phyloP scores from a whole-genome alignment of 2,329 filamentous ascomycete genomes.

The Didymella keratinophila region DNA sequence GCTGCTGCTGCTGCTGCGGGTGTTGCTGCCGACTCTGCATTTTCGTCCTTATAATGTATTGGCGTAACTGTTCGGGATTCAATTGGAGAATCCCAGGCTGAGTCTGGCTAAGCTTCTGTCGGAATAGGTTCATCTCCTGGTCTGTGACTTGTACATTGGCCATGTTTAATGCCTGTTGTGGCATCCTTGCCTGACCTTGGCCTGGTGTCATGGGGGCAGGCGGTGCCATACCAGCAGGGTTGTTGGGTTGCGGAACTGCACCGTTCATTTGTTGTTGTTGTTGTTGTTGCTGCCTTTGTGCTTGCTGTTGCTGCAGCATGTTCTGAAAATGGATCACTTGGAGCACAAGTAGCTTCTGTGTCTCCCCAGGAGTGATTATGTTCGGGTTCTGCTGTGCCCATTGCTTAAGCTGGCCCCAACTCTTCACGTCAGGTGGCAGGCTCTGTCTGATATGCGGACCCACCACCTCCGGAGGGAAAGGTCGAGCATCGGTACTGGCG shows the following conservation, averaged over 20 bases:
- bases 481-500: slow-evolving; percentile 40
- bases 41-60: slow-evolving; percentile 37
- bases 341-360: slow-evolving; percentile 45
- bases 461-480: slow-evolving; percentile 43
- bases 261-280: slow-evolving; percentile 26
- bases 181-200: slow-evolving; percentile 36
- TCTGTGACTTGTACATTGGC: slow-evolving; percentile 43
- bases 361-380: slow-evolving; percentile 36
- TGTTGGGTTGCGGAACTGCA: slow-evolving; percentile 33
- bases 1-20: slow-evolving; percentile 17
- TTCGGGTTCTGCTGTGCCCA: slow-evolving; percentile 58
- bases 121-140: slow-evolving; percentile 53
- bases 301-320: slow-evolving; percentile 39
- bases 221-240: slow-evolving; percentile 42
- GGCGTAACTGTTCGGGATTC: slow-evolving; percentile 37
- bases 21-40: slow-evolving; percentile 28
- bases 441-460: slow-evolving; percentile 34
- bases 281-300: slow-evolving; percentile 8
- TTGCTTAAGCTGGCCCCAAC: slow-evolving; percentile 65
- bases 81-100: slow-evolving; percentile 36
- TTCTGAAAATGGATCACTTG: slow-evolving; percentile 56
- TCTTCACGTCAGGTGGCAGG: slow-evolving; percentile 60
- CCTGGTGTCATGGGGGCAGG: slow-evolving; percentile 51
- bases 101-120: slow-evolving; percentile 41
- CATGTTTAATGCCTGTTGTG: slow-evolving; percentile 42